Evolutionary conservation across 148 eudicot genomes (phyloP), one percentile per base, ranked within the genome.

Genomic region (Diospyros kaki): DNA sequence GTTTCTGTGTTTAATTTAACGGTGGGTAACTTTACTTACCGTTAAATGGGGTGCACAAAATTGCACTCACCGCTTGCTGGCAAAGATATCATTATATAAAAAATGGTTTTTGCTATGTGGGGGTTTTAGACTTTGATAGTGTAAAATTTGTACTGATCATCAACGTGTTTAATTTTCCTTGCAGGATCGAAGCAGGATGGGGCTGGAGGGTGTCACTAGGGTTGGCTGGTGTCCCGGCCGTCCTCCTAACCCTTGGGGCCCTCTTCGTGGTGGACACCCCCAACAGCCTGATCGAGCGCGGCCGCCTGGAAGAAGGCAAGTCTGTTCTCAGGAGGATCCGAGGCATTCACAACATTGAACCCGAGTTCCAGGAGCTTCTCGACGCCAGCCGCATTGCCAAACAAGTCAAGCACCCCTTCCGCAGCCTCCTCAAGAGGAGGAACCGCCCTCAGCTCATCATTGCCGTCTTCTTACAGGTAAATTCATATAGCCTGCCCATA

Each of bases 181-280:
- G 8, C 81, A 95, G 97, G 71, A 95, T 95, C 68, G 62, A 84
- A 56, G 97, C 90, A 58, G 97, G 91, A 77, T 90, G 91, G 89
- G 99, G 99, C 38, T 95, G 99, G 99, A 87, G 99, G 73, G 48
- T 95, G 2, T 92, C 97, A 6, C 68, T 95, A 10, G 99, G 96
- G 50, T 65, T 92, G 42, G 99, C 97, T 0, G 99, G 93, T 5
- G 43, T 95, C 66, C 99, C 99, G 3, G 99, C 97, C 0, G n/a
- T 62, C 6, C 78, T 95, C 8, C 87, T 95, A 0, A 90, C 94
- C 51, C 4, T 95, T 18, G 97, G 97, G 41, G 83, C 99, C 4
- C 66, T 95, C 1, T 5, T 95, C 0, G 93, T 95, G 15, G 81
- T 78, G 0, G 99, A 95, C 73, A 92, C 99, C 53, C 99, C 99